Evolutionary conservation across 805 yeast species (phyloP).

Genomic region (Cyberlindnera nakhonratchasimensis): DNA sequence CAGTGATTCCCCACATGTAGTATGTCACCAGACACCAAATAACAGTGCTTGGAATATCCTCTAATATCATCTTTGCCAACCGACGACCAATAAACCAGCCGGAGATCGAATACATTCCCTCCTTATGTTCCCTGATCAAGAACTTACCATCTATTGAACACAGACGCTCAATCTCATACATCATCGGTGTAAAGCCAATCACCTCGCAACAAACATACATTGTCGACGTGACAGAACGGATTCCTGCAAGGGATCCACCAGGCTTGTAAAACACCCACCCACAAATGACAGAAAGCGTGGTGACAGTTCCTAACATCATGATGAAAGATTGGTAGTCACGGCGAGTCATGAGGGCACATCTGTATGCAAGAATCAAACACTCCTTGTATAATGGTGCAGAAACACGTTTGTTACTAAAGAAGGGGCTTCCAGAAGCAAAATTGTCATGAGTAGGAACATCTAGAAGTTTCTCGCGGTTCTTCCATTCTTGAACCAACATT

Average conservation of each 20-base stretch:
- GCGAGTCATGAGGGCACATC: slow-evolving; percentile 37
- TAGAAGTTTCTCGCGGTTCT: slow-evolving; percentile 4
- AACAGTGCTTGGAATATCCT: slow-evolving; percentile 63
- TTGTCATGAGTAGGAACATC: slow-evolving; percentile 7
- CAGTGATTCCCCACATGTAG: slow-evolving; percentile 72
- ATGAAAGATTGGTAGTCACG: slow-evolving; percentile 50
- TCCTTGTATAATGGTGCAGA: slow-evolving; percentile 36
- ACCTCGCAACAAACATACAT: slow-evolving; percentile 51
- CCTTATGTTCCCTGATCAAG: slow-evolving; percentile 41
- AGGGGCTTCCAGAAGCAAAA: slow-evolving; percentile 16
- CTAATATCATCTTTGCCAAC: slow-evolving; percentile 59
- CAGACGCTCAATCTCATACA: slow-evolving; percentile 57
- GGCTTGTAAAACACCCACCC: slow-evolving; percentile 81
- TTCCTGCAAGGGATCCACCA: slow-evolving; percentile 55
- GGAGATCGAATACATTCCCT: slow-evolving; percentile 22
- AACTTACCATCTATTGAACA: slow-evolving; percentile 52
- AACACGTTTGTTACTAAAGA: slow-evolving; percentile 2
- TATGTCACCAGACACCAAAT: slow-evolving; percentile 60
- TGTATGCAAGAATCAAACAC: slow-evolving; percentile 46
- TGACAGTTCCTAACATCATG: slow-evolving; percentile 43
- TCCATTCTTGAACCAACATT: slow-evolving; percentile 16
- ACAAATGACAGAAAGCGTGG: slow-evolving; percentile 49
- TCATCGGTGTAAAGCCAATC: slow-evolving; percentile 51
- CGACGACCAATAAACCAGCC: slow-evolving; percentile 40
- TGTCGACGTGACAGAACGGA: slow-evolving; percentile 54